These are phyloP conservation scores for Boehmeria nivea DNA, from an alignment of 306 rosid species.

Conservation along the genomic window DNA sequence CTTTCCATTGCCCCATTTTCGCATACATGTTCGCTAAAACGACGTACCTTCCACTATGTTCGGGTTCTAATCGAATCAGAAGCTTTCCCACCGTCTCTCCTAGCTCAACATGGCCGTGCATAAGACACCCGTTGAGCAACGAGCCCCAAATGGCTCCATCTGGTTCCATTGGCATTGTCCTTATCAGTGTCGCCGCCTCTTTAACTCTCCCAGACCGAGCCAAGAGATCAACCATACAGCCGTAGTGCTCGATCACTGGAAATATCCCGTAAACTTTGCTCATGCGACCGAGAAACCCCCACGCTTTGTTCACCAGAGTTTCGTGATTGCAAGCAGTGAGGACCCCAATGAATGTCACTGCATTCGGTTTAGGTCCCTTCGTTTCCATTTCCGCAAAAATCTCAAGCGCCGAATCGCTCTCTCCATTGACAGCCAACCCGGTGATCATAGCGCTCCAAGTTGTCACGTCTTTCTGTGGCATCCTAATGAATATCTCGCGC, in stretches of 20 bases:
- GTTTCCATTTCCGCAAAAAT: constrained; percentile 41
- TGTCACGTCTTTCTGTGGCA: constrained; percentile 6
- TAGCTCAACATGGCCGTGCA: constrained; percentile 45
- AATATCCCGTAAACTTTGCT: constrained; percentile 34
- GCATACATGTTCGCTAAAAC: constrained; percentile 44
- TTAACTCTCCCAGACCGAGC: constrained; percentile 38
- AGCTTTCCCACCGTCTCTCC: constrained; percentile 32
- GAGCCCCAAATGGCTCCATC: constrained; percentile 32
- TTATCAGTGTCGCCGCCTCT: constrained; percentile 32
- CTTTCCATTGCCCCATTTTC: constrained; percentile 38
- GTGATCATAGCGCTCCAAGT: constrained; percentile 22
- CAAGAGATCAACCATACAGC: constrained; percentile 53
- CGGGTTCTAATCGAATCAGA: constrained; percentile 44
- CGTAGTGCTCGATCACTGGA: constrained; percentile 51
- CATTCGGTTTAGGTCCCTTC: constrained; percentile 51
- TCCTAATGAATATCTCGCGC: constrained; percentile 1
- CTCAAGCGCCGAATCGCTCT: constrained; percentile 27
- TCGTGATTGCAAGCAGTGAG: constrained; percentile 54
- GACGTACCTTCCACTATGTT: constrained; percentile 46
- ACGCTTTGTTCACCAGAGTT: constrained; percentile 21
- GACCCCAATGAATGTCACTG: constrained; percentile 44
- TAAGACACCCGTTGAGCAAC: constrained; percentile 39
- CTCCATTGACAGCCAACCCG: constrained; percentile 18
- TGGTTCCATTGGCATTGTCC: constrained; percentile 34
- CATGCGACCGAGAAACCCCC: constrained; percentile 33